Base-by-base conservation (phyloP, 2,329 filamentous ascomycete genomes). In the Sporothrix sp. region DNA sequence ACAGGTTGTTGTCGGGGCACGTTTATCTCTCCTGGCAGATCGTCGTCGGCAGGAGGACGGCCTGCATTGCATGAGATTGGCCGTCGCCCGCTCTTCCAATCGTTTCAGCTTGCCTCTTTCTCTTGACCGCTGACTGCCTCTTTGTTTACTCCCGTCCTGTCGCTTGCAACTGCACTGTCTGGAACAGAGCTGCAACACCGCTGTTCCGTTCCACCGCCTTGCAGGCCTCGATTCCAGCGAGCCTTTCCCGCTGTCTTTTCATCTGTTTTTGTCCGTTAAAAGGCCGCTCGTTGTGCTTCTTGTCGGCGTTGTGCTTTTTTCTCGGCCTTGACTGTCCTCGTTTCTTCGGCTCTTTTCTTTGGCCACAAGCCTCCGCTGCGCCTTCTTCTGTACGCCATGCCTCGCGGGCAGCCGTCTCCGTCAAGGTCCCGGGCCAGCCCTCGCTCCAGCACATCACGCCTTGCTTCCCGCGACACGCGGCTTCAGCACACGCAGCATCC, bases 381-480 rank as follows among this genome's bases (percentile, higher is more conserved):
- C 25, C 25, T n/a, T n/a, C n/a, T n/a, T n/a, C n/a, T n/a, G n/a
- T n/a, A n/a, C n/a, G n/a, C n/a, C n/a, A n/a, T n/a, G n/a, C 45
- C 52, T 42, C 48, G 39, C n/a, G 40, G 21, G 23, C 52, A 8
- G 38, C 39, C 1, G 10, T 50, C 20, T 9, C 50, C 33, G 18
- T 50, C 52, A 10, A 40, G 43, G 18, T 52, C 55, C n/a, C 51
- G 28, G 36, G 43, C 48, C 5, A 54, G 55, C 27, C 10, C 52
- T 5, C 11, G 27, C 43, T 75, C 74, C 25, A 71, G 72, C 58
- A 70, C 69, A 32, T 75, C 72, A 4, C 77, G 77, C 61, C 73
- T 77, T 61, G 77, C 73, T 65, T 76, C 76, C 45, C 66, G 73
- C 54, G 71, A 77, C 50, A 62, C 70, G 23, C 74, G 77, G 55